These are phyloP conservation scores for Solanum megistacrolobum DNA, from an alignment of 257 asterid species.

Conservation along the genomic window DNA sequence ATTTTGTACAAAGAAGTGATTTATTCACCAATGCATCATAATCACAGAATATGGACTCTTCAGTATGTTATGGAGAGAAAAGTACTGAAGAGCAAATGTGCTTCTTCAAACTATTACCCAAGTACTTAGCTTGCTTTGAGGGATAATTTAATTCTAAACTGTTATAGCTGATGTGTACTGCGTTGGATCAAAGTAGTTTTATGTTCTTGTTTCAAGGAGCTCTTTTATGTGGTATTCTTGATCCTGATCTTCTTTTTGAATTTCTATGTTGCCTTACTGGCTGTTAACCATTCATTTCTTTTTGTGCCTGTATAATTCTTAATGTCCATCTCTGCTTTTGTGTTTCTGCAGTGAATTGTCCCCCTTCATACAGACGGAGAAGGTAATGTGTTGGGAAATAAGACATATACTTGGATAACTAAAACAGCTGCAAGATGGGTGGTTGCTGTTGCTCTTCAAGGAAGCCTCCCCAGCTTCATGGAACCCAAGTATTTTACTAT, in stretches of 20 bases:
- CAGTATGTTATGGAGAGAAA: background rate
- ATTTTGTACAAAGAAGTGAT: background rate
- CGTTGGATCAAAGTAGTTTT: background rate
- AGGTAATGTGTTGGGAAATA: background rate
- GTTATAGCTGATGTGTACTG: background rate
- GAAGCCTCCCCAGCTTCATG: conserved; percentile 56
- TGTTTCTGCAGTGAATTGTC: background rate
- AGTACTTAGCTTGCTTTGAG: background rate
- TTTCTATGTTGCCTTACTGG: background rate
- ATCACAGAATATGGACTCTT: background rate
- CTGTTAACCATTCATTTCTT: background rate
- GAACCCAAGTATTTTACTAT: conserved; percentile 62
- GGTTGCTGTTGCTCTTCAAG: conserved; percentile 78
- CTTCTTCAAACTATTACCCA: background rate
- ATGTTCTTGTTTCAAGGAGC: background rate
- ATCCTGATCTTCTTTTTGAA: background rate
- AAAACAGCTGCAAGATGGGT: conserved; percentile 37
- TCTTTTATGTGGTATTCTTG: background rate
- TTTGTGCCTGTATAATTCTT: background rate
- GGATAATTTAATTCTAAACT: background rate
- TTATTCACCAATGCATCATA: background rate
- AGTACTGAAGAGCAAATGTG: background rate
- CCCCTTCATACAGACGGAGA: background rate
- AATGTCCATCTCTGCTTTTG: background rate
- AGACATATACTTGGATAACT: background rate